Evolutionary conservation across 768 basidiomycete genomes (phyloP), one percentile per base, ranked within the genome.

Genomic region (Psilocybe subaeruginosa): DNA sequence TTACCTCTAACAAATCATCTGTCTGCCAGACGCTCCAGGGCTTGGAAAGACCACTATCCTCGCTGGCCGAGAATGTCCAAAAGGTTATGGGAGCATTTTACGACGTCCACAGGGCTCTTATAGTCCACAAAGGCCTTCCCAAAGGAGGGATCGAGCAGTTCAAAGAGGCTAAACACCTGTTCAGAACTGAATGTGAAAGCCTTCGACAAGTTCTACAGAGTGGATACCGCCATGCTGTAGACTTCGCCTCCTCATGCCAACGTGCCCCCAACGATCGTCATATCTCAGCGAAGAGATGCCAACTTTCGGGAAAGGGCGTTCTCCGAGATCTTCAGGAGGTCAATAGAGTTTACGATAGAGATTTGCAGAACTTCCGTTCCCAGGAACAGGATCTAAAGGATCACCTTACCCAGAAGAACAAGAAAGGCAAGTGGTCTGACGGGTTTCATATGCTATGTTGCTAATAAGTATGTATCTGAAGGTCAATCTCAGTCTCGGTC

Each of bases 241-340:
- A 68, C 57, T 67, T 64, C 35, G 46, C 63, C 45, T 55, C 64
- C 39, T 66, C 64, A 16, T 66, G 66, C 54, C 66, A 67, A 45
- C 64, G 66, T 41, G 61, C 63, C 3, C 64, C 66, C 23, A 59
- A 66, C 49, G 67, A 67, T 50, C 66, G 67, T n/a, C 56, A 58
- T 12, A 56, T 64, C 3, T 63, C 68, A 1, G 61, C 66, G 23
- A 66, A 64, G 37, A 61, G 64, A 27, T 68, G 67, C 39, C 62
- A 68, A 14, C 46, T 59, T 0, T 67, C 69, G 16, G 69, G 66
- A 8, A 67, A 62, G 54, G 53, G 33, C 41, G 54, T 67, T 33
- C 61, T 66, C 0, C 66, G 64, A 31, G 64, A 70, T 31, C 33
- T 66, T 16, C 64, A 61, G 27, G 60, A 61, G 14, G 45, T 64